A percentile compares a stretch with the other conserved stretches of the same genome.
Conservation (phyloP, 805 yeast genomes). For the Kodamaea fukazawae region DNA sequence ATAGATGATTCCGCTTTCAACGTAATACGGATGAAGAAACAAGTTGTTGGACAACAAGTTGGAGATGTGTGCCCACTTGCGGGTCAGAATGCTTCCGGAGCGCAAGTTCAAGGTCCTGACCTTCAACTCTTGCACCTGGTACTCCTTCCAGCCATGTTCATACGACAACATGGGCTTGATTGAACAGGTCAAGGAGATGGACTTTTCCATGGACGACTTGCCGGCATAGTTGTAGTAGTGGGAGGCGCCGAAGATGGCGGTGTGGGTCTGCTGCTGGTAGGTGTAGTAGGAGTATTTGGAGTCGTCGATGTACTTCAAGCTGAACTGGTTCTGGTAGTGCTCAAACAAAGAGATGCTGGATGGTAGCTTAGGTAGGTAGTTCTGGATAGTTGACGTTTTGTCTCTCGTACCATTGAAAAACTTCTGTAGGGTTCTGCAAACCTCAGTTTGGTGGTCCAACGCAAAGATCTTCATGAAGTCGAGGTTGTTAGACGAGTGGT, state of each 20-base stretch:
- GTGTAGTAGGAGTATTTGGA: slow-evolving; percentile 2
- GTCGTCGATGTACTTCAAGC: slow-evolving; percentile 6
- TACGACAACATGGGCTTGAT: slow-evolving; percentile 3
- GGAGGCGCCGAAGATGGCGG: slow-evolving; percentile 3
- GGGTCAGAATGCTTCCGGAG: background rate
- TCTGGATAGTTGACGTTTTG: background rate
- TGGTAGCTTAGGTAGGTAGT: background rate
- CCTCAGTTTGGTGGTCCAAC: background rate
- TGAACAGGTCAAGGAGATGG: slow-evolving; percentile 1
- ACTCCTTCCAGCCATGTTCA: background rate
- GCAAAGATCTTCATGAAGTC: slow-evolving; percentile 7
- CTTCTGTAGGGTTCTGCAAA: background rate
- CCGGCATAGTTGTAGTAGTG: slow-evolving; percentile 4
- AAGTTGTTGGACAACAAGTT: slow-evolving; percentile 7
- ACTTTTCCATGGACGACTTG: slow-evolving; percentile 4
- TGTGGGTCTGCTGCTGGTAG: background rate
- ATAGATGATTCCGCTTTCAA: slow-evolving; percentile 3
- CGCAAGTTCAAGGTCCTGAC: slow-evolving; percentile 6
- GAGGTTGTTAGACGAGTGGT: background rate
- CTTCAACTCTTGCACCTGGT: background rate
- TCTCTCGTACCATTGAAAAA: no score
- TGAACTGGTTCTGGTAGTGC: slow-evolving; percentile 6
- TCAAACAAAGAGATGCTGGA: slow-evolving; percentile 2
- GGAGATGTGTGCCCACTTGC: slow-evolving; percentile 4
- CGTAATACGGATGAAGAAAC: slow-evolving; percentile 9